These are phyloP conservation scores for Trypanosoma melophagium DNA, from an alignment of 208 protist species.

Conservation along the genomic window DNA sequence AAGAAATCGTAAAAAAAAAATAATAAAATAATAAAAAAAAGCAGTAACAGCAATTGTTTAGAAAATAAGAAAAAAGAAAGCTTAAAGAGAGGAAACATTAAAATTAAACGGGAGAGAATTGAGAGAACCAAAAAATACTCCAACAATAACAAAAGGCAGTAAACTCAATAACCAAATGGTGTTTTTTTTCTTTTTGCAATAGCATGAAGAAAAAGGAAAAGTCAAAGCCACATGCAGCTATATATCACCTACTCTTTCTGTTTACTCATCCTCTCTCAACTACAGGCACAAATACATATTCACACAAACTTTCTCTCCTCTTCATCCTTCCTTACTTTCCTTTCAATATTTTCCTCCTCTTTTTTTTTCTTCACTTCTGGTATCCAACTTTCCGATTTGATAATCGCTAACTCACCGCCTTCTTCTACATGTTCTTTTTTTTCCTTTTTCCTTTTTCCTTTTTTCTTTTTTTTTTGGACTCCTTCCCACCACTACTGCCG, in stretches of 20 bases:
- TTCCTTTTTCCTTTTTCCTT: conserved; percentile 9
- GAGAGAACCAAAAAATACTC: no score
- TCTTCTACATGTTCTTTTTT: not conserved
- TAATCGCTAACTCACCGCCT: not conserved
- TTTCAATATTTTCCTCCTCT: conserved; percentile 9
- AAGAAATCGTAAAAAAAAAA: no score
- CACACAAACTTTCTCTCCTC: not conserved
- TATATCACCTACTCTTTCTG: conserved; percentile 13
- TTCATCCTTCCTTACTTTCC: conserved; percentile 15
- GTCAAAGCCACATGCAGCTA: conserved; percentile 6
- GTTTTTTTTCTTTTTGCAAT: not conserved
- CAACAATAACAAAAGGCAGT: no score
- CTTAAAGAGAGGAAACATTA: no score
- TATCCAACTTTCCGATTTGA: conserved; percentile 1
- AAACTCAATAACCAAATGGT: no score
- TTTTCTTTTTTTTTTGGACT: conserved; percentile 15
- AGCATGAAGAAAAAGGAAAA: not conserved
- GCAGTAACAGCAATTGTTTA: no score
- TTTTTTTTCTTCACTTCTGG: conserved; percentile 2
- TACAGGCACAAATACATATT: conserved; percentile 3
- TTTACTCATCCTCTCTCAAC: not conserved
- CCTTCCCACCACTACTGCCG: not conserved
- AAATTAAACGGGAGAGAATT: no score
- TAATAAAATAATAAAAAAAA: no score
- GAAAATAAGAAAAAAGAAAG: no score